Conservation (phyloP, 2,329 filamentous ascomycete genomes). For the Aplosporella prunicola region DNA sequence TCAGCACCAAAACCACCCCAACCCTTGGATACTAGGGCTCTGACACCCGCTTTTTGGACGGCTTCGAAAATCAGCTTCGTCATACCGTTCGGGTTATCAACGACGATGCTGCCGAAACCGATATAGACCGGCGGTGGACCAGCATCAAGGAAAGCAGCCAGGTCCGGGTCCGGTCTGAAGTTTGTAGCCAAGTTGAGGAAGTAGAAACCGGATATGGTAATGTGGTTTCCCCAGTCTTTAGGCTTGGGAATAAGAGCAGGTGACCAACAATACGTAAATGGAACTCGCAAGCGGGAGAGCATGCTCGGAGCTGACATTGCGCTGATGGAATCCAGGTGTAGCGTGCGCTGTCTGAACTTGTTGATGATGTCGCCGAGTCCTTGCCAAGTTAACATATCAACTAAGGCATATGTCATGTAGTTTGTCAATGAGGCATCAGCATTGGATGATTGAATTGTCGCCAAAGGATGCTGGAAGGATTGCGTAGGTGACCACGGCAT, state of each 20-base stretch:
- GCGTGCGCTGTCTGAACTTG: constrained; percentile 63
- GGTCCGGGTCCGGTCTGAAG: constrained; percentile 29
- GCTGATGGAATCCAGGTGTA: constrained; percentile 69
- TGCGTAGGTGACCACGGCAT: constrained; percentile 89
- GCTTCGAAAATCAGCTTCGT: constrained; percentile 33
- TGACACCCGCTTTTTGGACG: constrained; percentile 50
- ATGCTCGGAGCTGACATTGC: constrained; percentile 76
- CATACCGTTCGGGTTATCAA: constrained; percentile 34
- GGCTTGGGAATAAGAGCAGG: constrained; percentile 38
- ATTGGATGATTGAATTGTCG: constrained; percentile 68
- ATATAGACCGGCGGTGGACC: constrained; percentile 34
- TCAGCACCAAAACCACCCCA: constrained; percentile 79
- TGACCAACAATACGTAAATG: constrained; percentile 66
- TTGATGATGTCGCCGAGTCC: constrained; percentile 88
- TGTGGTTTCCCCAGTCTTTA: constrained; percentile 34
- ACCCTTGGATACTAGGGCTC: constrained; percentile 75
- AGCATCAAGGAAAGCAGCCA: constrained; percentile 29
- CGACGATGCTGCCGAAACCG: constrained; percentile 34
- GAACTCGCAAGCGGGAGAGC: constrained; percentile 45
- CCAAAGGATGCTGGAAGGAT: constrained; percentile 76
- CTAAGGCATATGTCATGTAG: constrained; percentile 71
- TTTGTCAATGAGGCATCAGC: constrained; percentile 70
- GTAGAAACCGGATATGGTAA: constrained; percentile 32
- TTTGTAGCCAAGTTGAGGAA: constrained; percentile 31
- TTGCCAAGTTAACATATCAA: constrained; percentile 92